Evolutionary conservation across 1,284 basidiomycete species (phyloP), one percentile per base, ranked within the genome.

Genomic region (Ceratorhiza oryzae-sativae): DNA sequence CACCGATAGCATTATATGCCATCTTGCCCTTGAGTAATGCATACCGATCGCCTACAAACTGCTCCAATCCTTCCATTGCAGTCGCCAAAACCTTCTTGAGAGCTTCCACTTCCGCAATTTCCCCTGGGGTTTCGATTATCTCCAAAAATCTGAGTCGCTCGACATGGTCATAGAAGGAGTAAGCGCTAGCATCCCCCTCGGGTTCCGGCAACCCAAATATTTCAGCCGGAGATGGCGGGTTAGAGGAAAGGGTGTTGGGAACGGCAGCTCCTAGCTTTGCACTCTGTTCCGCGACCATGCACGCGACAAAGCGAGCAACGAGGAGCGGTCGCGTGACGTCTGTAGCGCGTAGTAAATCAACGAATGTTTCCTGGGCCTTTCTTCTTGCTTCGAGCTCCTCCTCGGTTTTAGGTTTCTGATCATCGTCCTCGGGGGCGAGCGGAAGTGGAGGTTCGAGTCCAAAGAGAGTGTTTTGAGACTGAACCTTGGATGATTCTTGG

Each of bases 1-100:
- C 85, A 72, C 91, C 91, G 76, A 87, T 90, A 0, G 87, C 83
- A 76, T 93, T 93, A 79, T 92, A 93, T 3, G 83, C 80, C 82
- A 93, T 87, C 79, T 88, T 91, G 15, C 89, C 90, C 53, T 86
- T 80, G 58, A 90, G 82, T n/a, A 83, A 82, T 9, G 84, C 82
- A 75, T 91, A 86, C 23, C 86, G 82, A 32, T 87, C 85, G 1
- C 85, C 85, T 30, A 91, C 81, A 65, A 90, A 88, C 71, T 87
- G 82, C 75, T 92, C 90, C 72, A 93, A 78, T 25, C 91, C 91
- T 32, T 73, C 74, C 60, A 93, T 79, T 3, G 88, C 88, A 42
- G 82, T 81, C 55, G 84, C 80, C 63, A 93, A 77, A n/a, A 93
- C 83, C 3, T 82, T 79, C 42, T 82, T 80, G 55, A 93, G 78